A percentile compares a stretch with the other conserved stretches of the same genome.
Evolutionary conservation across 2,329 filamentous ascomycete genomes (phyloP).

Genomic region (Myriosclerotinia duriaeana): DNA sequence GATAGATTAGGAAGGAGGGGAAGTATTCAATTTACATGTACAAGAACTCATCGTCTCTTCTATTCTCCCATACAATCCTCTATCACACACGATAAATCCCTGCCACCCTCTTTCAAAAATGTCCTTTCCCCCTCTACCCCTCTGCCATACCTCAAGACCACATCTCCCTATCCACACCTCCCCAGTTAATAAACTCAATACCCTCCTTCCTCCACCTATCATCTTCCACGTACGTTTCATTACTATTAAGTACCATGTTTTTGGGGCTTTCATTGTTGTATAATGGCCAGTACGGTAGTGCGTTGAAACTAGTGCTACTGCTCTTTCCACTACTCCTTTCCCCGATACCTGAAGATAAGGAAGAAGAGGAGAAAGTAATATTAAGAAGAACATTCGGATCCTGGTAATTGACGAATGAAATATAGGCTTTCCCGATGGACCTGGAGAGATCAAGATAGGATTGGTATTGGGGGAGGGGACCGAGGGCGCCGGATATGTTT

Average conservation of each 20-base stretch:
- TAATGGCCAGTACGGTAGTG: constrained; percentile 45
- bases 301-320: constrained; percentile 27
- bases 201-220: constrained; percentile 51
- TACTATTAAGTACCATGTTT: constrained; percentile 49
- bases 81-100: too few relatives aligned
- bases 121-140: too few relatives aligned
- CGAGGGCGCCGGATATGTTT: constrained; percentile 50
- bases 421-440: constrained; percentile 33
- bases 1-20: too few relatives aligned
- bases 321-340: neutral
- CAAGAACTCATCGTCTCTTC: too few relatives aligned
- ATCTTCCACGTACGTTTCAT: constrained; percentile 46
- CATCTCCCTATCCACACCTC: constrained; percentile 44
- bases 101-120: too few relatives aligned
- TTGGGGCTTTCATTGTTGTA: constrained; percentile 44
- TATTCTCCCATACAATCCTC: too few relatives aligned
- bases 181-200: constrained; percentile 46
- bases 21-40: too few relatives aligned
- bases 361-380: neutral
- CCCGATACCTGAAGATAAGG: too few relatives aligned
- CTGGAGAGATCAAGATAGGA: constrained; percentile 39
- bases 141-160: constrained; percentile 28
- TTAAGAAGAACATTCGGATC: constrained; percentile 44
- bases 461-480: constrained; percentile 47
- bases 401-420: constrained; percentile 45